Evolutionary conservation across 129 eudicot species (phyloP).

Genomic region (Calendula officinalis): DNA sequence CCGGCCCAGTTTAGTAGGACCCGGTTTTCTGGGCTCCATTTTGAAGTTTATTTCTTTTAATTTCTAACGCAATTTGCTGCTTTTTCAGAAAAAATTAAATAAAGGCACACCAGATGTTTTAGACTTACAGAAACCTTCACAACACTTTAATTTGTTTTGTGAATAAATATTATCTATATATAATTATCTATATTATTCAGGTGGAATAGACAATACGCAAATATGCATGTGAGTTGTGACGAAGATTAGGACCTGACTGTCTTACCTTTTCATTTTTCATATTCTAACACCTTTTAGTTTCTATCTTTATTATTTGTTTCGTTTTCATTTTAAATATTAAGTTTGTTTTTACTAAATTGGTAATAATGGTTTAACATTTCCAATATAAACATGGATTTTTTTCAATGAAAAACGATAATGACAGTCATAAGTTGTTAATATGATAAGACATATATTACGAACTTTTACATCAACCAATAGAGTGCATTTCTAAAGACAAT

Average conservation of each 20-base stretch:
- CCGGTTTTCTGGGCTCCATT: no score
- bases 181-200: not conserved
- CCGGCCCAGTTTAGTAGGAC: no score
- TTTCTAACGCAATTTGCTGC: no score
- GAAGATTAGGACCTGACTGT: conserved; percentile 18
- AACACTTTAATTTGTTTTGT: no score
- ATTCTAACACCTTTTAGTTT: not conserved
- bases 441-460: not conserved
- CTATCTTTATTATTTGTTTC: not conserved
- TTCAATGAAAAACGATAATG: not conserved
- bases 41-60: no score
- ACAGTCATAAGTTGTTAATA: no score
- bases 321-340: not conserved
- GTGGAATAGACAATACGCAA: not conserved
- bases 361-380: not conserved
- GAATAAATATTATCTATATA: not conserved
- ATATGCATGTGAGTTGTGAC: conserved; percentile 30
- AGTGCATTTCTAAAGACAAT: no score
- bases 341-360: not conserved
- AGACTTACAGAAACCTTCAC: no score
- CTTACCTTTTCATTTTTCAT: not conserved
- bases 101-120: no score
- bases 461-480: no score
- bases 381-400: not conserved
- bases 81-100: no score